phyloP scores from a whole-genome alignment of 2,329 filamentous ascomycete species.

The Diplocarpon rosae region DNA sequence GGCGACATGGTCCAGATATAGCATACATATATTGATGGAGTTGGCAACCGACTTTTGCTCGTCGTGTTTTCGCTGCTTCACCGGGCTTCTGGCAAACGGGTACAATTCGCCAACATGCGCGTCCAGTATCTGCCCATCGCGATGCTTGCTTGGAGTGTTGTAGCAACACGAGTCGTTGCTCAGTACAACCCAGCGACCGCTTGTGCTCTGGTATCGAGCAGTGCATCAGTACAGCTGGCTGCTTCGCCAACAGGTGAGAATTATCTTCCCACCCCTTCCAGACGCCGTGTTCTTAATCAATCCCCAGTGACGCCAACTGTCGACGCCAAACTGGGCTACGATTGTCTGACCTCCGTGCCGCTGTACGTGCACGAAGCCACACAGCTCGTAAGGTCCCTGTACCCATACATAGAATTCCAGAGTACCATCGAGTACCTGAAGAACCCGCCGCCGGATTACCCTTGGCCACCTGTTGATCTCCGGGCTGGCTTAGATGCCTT shows the following conservation, averaged over 20 bases:
- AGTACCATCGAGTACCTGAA: slow-evolving; percentile 27
- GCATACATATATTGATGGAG: no score
- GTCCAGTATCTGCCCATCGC: no score
- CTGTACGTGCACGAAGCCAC: slow-evolving; percentile 8
- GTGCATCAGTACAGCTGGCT: not conserved
- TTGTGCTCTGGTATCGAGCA: slow-evolving; percentile 4
- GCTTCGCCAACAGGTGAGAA: not conserved
- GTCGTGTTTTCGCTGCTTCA: no score
- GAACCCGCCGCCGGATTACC: slow-evolving; percentile 35
- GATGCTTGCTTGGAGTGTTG: no score
- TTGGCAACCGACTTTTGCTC: no score
- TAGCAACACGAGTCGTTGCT: not conserved
- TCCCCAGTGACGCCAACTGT: slow-evolving; percentile 2
- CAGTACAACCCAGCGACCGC: slow-evolving; percentile 1
- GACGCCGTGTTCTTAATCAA: no score
- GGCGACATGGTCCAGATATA: no score
- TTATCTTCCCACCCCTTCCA: not conserved
- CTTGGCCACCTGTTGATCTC: no score
- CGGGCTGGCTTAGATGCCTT: no score
- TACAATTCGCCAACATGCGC: no score
- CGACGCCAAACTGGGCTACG: slow-evolving; percentile 10
- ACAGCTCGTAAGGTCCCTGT: slow-evolving; percentile 7
- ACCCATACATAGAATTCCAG: slow-evolving; percentile 14
- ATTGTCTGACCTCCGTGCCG: slow-evolving; percentile 14
- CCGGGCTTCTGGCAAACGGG: no score